Base-by-base conservation (phyloP, 1,139 yeast genomes). In the Magnusiomyces tetraspermus region DNA sequence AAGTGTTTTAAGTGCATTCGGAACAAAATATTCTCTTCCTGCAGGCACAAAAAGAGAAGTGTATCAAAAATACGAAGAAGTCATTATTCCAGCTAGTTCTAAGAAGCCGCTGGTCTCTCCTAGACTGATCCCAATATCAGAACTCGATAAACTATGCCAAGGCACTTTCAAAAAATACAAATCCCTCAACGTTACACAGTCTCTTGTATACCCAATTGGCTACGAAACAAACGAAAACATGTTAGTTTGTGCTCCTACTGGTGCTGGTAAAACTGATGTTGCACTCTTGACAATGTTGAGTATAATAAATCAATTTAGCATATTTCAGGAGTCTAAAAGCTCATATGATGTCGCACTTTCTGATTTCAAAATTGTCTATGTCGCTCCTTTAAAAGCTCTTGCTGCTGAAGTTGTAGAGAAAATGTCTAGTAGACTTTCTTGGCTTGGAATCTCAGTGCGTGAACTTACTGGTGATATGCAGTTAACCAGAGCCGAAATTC, bases 211-310 rank as follows among this genome's bases (percentile, higher is more conserved):
- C 60, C 96, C 96, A 0, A 85, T 89, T 19, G 98, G 96, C 0
- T 94, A 92, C 65, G 81, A 84, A 53, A 85, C 97, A 5, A 90
- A 88, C 67, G 97, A 90, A 61, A 92, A 94, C 63, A 85, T 94
- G 96, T 75, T 92, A 50, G 90, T 92, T 1, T 92, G 98, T 78
- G 99, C 99, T 0, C 99, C 99, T 1, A 92, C 99, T 0, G 98
- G 99, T 75, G 97, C 98, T 6, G 99, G 99, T 77, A 92, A 92
- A 65, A 94, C 99, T 0, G 97, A 94, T 67, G 96, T 94, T 42
- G 99, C 99, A 0, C 71, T 94, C 62, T 71, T 92, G 43, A 76
- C 97, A 0, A 82, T 92, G 61, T 72, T 94, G 52, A 87, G 85
- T 61, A 79, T 94, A 0, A 83, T 92, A n/a, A 78, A 82, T 45